Evolutionary conservation across 2,329 filamentous ascomycete species (phyloP).

Genomic region (Cladosporium cucumerinum): DNA sequence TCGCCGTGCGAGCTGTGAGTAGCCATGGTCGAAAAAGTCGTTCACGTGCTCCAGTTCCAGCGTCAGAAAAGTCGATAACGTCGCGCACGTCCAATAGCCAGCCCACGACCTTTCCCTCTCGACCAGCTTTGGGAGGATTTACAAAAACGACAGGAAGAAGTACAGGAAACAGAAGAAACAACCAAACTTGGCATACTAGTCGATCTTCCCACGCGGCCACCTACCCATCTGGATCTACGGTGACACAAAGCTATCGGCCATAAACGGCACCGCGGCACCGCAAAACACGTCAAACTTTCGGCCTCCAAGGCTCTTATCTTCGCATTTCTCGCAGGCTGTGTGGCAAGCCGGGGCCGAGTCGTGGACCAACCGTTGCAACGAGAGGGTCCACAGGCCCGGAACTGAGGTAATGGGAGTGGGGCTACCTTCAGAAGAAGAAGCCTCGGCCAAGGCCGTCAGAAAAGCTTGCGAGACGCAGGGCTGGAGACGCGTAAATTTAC

Average conservation of each 20-base stretch:
- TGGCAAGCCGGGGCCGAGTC: not conserved
- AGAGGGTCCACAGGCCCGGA: not conserved
- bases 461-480: not conserved
- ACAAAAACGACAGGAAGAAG: not conserved
- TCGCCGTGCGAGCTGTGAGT: constrained; percentile 24
- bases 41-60: not conserved
- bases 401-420: not conserved
- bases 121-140: not conserved
- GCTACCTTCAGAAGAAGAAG: not conserved
- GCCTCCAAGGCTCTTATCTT: not conserved
- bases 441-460: constrained; percentile 4
- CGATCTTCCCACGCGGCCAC: not conserved
- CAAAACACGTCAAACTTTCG: not conserved
- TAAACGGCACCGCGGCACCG: not conserved
- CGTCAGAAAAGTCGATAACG: not conserved
- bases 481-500: not conserved
- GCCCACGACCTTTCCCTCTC: not conserved
- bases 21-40: not conserved
- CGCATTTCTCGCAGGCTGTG: not conserved
- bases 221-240: not conserved
- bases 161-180: not conserved
- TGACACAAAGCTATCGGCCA: not conserved
- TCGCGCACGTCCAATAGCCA: not conserved
- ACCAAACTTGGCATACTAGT: not conserved
- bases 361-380: not conserved